Evolutionary conservation across 202 grass and related monocot genomes (phyloP), one percentile per base, ranked within the genome.

Genomic region (Eragrostis tef): DNA sequence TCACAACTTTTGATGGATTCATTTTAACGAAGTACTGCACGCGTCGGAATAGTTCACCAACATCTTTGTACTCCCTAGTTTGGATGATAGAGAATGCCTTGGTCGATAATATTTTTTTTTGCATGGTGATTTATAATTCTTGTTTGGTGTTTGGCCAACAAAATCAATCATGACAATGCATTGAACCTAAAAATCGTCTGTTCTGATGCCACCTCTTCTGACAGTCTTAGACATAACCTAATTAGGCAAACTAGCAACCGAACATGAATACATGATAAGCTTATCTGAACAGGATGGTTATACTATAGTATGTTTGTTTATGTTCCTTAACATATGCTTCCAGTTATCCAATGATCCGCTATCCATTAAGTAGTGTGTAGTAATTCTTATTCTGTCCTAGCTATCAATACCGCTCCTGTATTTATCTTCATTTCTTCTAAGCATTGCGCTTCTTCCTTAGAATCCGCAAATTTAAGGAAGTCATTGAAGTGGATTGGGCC

Each of bases 31-130:
- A 53, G 9, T 51, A 19, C 10, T 24, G 59, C 6, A 13, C 3
- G 34, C 34, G 17, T 60, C 79, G 51, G 73, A 78, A 9, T 78
- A 72, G 19, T 51, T 77, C 53, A 79, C 22, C 13, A 44, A 67
- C 22, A 51, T 13, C 11, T 56, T 62, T 63, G 31, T 41, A 26
- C 54, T 44, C 34, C 34, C 14, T 57, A 15, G 36, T 13, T 70
- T 75, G 54, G 54, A 5, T 77, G 24, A 59, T 36, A 73, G 11
- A 51, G 13, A 72, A 58, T 17, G 53, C 71, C 15, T 1, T 84
- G 21, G 9, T 70, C 60, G 8, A 26, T 62, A 54, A 62, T 60
- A 79, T 20, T 46, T 50, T 73, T 66, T 50, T 36, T 64, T 72
- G 27, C 41, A 57, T 67, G 3, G 15, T 59, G 71, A 2, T 45